Evolutionary conservation across 2,329 filamentous ascomycete genomes (phyloP).

Genomic region (Apiospora rasikravindrae): DNA sequence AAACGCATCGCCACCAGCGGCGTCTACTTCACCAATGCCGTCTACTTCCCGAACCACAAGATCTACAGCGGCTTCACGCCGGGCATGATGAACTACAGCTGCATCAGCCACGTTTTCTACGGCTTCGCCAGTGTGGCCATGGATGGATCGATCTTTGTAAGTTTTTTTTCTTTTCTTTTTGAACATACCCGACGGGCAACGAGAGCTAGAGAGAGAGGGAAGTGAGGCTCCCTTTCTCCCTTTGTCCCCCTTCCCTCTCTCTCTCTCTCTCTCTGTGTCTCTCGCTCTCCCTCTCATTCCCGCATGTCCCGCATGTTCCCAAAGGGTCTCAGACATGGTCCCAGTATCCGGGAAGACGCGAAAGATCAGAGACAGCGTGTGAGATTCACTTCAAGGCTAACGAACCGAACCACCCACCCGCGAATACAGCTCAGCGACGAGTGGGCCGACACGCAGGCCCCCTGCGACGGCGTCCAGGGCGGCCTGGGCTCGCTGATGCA

Average conservation of each 20-base stretch:
- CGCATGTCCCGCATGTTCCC: background rate
- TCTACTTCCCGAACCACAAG: slow-evolving; percentile 83
- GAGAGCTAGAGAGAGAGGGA: background rate
- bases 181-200: background rate
- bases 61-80: slow-evolving; percentile 77
- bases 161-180: no score
- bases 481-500: slow-evolving; percentile 76
- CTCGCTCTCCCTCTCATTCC: background rate
- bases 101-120: slow-evolving; percentile 83
- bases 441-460: slow-evolving; percentile 74
- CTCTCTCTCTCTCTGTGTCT: background rate
- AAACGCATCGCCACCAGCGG: slow-evolving; percentile 53
- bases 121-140: slow-evolving; percentile 77
- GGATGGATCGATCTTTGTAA: slow-evolving; percentile 77
- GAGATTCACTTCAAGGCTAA: background rate
- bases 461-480: slow-evolving; percentile 73
- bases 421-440: slow-evolving; percentile 74
- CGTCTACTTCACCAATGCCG: slow-evolving; percentile 72
- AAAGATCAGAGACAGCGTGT: no score
- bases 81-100: slow-evolving; percentile 74
- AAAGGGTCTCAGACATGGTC: background rate
- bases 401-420: no score
- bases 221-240: slow-evolving; percentile 4
- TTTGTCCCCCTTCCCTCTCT: background rate
- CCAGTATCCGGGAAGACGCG: background rate